Percentiles rank a stretch among this genome's conserved stretches.
Evolutionary conservation across 805 yeast genomes (phyloP).

Genomic region (Metschnikowia dekortorum): DNA sequence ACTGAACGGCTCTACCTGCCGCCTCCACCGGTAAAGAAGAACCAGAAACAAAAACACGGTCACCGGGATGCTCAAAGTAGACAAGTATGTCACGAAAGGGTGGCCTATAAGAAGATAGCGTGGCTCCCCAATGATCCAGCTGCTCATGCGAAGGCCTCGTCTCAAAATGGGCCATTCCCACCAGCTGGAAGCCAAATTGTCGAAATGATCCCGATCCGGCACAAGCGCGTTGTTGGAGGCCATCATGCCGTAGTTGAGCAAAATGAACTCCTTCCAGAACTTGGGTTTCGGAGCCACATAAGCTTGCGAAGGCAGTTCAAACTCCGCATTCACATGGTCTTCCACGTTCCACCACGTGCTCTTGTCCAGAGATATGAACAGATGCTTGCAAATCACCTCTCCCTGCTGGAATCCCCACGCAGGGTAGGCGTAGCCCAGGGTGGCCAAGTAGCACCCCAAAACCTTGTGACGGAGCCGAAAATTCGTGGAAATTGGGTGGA

Average conservation of each 20-base stretch:
- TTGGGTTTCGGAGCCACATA: constrained; percentile 53
- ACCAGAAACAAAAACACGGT: constrained; percentile 20
- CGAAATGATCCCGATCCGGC: constrained; percentile 69
- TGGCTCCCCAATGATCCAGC: constrained; percentile 57
- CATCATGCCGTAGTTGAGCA: constrained; percentile 75
- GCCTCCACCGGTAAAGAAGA: constrained; percentile 26
- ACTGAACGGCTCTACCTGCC: constrained; percentile 23
- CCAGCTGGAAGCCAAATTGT: constrained; percentile 66
- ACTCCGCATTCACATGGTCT: constrained; percentile 52
- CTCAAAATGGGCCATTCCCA: constrained; percentile 90
- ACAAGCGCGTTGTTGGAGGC: constrained; percentile 78
- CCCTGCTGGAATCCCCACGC: constrained; percentile 84
- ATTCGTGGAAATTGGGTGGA: constrained; percentile 75
- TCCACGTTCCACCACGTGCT: constrained; percentile 82
- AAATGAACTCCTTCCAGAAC: constrained; percentile 71
- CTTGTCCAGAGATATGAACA: constrained; percentile 51
- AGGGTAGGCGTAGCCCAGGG: constrained; percentile 65
- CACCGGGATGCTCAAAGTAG: constrained; percentile 24
- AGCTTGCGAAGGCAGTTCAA: constrained; percentile 28
- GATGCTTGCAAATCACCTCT: constrained; percentile 65
- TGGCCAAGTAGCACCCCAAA: constrained; percentile 73
- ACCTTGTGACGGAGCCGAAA: constrained; percentile 62
- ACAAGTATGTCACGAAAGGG: constrained; percentile 69
- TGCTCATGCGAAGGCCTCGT: constrained; percentile 71
- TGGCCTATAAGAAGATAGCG: constrained; percentile 63